Conservation (phyloP, 345 rosid species). For the Hypericum androsaemum region DNA sequence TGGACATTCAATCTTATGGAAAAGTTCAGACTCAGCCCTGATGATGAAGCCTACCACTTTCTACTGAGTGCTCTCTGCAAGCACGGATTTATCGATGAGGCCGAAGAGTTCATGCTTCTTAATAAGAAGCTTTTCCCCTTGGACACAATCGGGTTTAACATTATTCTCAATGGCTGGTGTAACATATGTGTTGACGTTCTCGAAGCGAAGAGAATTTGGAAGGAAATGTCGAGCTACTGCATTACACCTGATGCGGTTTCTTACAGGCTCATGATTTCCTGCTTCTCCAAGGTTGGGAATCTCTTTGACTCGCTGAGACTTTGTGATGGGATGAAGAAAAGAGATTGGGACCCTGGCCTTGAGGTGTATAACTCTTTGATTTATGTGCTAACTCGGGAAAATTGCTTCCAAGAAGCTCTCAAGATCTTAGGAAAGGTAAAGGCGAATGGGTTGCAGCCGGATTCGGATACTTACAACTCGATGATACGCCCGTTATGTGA, state of each 20-base stretch:
- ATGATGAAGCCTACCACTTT: conserved; percentile 60
- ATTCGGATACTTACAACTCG: conserved; percentile 58
- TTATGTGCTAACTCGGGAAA: conserved; percentile 57
- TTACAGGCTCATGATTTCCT: conserved; percentile 59
- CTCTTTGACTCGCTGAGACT: conserved; percentile 78
- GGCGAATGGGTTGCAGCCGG: conserved; percentile 42
- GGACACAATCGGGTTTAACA: conserved; percentile 49
- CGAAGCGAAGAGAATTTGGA: conserved; percentile 89
- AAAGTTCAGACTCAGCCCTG: conserved; percentile 59
- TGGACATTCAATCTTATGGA: conserved; percentile 58
- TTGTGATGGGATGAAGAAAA: conserved; percentile 81
- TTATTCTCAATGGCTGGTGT: conserved; percentile 79
- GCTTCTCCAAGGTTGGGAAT: conserved; percentile 74
- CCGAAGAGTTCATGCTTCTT: conserved; percentile 81
- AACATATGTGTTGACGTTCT: conserved; percentile 45
- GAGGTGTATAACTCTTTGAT: conserved; percentile 66
- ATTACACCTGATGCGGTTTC: conserved; percentile 56
- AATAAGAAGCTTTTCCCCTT: conserved; percentile 72
- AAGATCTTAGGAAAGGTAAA: conserved; percentile 57
- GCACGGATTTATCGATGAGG: conserved; percentile 79
- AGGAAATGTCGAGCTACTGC: conserved; percentile 68
- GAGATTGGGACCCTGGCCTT: conserved; percentile 49
- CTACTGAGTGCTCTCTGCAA: conserved; percentile 50
- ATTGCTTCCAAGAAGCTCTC: conserved; percentile 58
- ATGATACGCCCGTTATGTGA: conserved; percentile 65